Conservation (phyloP, 345 rosid genomes). For the Microcos paniculata region DNA sequence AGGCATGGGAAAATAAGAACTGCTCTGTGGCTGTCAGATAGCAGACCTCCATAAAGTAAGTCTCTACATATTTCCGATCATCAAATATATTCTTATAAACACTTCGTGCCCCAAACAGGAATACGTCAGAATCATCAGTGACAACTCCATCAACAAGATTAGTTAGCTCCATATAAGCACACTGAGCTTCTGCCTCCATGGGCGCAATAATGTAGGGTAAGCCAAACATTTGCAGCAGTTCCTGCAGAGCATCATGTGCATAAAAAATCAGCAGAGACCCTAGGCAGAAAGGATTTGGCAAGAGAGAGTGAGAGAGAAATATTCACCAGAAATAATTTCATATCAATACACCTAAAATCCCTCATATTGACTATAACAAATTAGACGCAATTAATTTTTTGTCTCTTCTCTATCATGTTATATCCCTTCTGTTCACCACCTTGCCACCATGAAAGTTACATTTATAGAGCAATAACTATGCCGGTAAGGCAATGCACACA, state of each 20-base stretch:
- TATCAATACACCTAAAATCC: constrained; percentile 3
- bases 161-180: constrained; percentile 84
- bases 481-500: background rate
- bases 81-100: constrained; percentile 97
- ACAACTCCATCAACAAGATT: constrained; percentile 94
- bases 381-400: background rate
- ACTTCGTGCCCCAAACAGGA: constrained; percentile 85
- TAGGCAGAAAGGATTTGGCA: background rate
- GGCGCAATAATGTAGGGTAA: constrained; percentile 95
- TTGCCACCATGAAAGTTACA: background rate
- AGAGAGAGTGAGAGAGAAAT: background rate
- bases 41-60: constrained; percentile 83
- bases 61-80: constrained; percentile 97
- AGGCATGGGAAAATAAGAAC: background rate
- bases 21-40: background rate
- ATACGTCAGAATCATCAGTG: constrained; percentile 95
- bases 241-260: constrained; percentile 41
- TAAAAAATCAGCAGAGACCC: background rate
- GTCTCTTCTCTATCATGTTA: constrained; percentile 1
- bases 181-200: constrained; percentile 99
- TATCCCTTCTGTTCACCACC: background rate
- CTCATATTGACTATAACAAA: background rate
- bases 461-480: background rate
- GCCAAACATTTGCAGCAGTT: constrained; percentile 96
- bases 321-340: background rate